A percentile compares a stretch with the other conserved stretches of the same genome.
These are phyloP conservation scores for Ophiostoma himal-ulmi DNA, from an alignment of 2,329 filamentous ascomycete species.

Conservation along the genomic window DNA sequence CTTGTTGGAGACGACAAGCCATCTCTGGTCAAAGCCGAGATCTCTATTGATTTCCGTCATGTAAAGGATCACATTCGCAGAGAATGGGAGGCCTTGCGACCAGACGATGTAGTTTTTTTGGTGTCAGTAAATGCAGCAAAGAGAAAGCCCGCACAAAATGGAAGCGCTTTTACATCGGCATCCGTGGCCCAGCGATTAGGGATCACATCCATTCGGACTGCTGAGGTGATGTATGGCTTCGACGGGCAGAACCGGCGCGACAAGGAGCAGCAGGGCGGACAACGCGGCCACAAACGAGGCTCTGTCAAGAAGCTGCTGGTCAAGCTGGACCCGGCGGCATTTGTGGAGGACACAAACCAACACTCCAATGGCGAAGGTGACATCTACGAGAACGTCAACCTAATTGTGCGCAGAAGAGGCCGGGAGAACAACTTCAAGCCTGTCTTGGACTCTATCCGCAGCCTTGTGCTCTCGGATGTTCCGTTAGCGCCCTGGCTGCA, in stretches of 20 bases:
- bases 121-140: slow-evolving; percentile 64
- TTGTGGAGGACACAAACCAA: slow-evolving; percentile 67
- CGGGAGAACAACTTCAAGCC: slow-evolving; percentile 97
- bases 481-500: slow-evolving; percentile 87
- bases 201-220: slow-evolving; percentile 67
- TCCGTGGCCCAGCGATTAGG: slow-evolving; percentile 48
- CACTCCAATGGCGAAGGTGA: slow-evolving; percentile 63
- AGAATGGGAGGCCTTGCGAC: slow-evolving; percentile 85
- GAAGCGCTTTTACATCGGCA: neutral
- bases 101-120: slow-evolving; percentile 86
- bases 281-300: slow-evolving; percentile 51
- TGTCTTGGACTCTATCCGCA: slow-evolving; percentile 84
- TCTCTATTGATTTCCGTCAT: slow-evolving; percentile 74
- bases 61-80: slow-evolving; percentile 68
- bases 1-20: slow-evolving; percentile 77
- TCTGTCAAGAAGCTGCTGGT: slow-evolving; percentile 67
- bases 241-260: slow-evolving; percentile 77
- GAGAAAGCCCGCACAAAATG: slow-evolving; percentile 29
- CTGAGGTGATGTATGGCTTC: slow-evolving; percentile 77
- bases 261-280: slow-evolving; percentile 37
- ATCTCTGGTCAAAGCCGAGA: slow-evolving; percentile 79
- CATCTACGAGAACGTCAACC: slow-evolving; percentile 77
- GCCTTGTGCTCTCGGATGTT: slow-evolving; percentile 75
- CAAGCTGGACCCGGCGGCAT: slow-evolving; percentile 72
- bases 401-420: slow-evolving; percentile 74